Evolutionary conservation across 768 basidiomycete species (phyloP).

Genomic region (Collybia sp.): DNA sequence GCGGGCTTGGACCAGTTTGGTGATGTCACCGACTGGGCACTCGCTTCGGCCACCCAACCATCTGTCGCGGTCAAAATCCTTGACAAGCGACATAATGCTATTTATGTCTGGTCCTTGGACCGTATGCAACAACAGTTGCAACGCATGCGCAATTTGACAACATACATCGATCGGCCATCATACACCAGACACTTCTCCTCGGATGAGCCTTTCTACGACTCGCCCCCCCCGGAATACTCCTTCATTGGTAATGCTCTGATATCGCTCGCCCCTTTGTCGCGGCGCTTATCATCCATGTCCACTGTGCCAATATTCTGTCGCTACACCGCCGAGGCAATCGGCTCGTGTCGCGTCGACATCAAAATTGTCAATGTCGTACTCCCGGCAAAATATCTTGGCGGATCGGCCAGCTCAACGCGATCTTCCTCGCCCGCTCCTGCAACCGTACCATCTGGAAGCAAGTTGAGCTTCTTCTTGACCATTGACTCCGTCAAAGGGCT

Average conservation of each 20-base stretch:
- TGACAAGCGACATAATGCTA: constrained; percentile 80
- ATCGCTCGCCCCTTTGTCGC: constrained; percentile 76
- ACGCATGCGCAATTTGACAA: constrained; percentile 90
- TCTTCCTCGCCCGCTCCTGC: constrained; percentile 72
- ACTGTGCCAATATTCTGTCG: constrained; percentile 88
- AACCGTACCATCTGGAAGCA: constrained; percentile 67
- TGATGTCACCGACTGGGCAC: constrained; percentile 81
- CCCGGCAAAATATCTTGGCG: constrained; percentile 52
- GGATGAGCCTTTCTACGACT: constrained; percentile 90
- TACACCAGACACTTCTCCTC: constrained; percentile 94
- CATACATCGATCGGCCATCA: constrained; percentile 87
- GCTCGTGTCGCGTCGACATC: constrained; percentile 85
- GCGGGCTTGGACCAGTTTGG: constrained; percentile 90
- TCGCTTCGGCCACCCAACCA: constrained; percentile 71
- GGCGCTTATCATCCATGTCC: constrained; percentile 69
- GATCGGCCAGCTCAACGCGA: constrained; percentile 65
- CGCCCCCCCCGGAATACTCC: constrained; percentile 82
- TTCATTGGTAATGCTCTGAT: constrained; percentile 88
- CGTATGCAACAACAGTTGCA: constrained; percentile 84
- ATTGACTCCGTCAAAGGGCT: constrained; percentile 88
- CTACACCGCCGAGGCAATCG: constrained; percentile 93
- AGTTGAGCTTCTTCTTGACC: constrained; percentile 79
- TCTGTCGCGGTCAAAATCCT: constrained; percentile 88
- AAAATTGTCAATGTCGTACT: constrained; percentile 71
- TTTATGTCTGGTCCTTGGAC: constrained; percentile 90